Percentiles rank a stretch among this genome's conserved stretches.
phyloP scores from a whole-genome alignment of 2,329 filamentous ascomycete species.

The Aureobasidium sp. region DNA sequence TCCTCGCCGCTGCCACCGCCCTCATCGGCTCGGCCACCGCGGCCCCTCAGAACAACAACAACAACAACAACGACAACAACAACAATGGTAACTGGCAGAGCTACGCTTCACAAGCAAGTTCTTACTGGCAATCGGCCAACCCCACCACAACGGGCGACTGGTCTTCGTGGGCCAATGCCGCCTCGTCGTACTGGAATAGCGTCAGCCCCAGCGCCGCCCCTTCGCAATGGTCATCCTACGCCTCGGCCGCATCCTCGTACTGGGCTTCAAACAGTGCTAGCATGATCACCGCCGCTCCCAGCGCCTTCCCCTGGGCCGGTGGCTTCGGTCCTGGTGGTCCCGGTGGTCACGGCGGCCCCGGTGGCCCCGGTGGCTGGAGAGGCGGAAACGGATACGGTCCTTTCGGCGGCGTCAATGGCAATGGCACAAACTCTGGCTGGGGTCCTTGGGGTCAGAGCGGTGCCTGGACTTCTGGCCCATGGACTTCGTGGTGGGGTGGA shows the following conservation, averaged over 20 bases:
- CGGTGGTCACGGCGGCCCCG: conserved; percentile 14
- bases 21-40: conserved; percentile 4
- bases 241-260: conserved; percentile 11
- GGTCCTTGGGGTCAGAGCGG: conserved; percentile 24
- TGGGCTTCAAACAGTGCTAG: not conserved
- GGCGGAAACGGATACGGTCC: conserved; percentile 16
- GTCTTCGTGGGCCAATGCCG: conserved; percentile 22
- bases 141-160: conserved; percentile 21
- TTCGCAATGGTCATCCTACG: conserved; percentile 11
- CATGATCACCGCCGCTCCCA: conserved; percentile 2
- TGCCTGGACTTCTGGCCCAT: conserved; percentile 25
- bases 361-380: conserved; percentile 15
- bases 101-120: conserved; percentile 11
- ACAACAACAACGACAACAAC: not conserved
- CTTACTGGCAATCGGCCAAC: conserved; percentile 10
- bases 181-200: conserved; percentile 16
- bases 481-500: conserved; percentile 30
- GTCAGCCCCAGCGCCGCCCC: conserved; percentile 7
- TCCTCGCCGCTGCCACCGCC: conserved; percentile 8
- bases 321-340: conserved; percentile 7
- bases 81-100: conserved; percentile 7
- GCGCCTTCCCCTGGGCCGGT: conserved; percentile 12
- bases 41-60: conserved; percentile 8
- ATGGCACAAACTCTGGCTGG: conserved; percentile 22
- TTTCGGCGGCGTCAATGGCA: conserved; percentile 15